Conservation (phyloP, 495 filamentous ascomycete genomes). For the Penicillium bovifimosum region DNA sequence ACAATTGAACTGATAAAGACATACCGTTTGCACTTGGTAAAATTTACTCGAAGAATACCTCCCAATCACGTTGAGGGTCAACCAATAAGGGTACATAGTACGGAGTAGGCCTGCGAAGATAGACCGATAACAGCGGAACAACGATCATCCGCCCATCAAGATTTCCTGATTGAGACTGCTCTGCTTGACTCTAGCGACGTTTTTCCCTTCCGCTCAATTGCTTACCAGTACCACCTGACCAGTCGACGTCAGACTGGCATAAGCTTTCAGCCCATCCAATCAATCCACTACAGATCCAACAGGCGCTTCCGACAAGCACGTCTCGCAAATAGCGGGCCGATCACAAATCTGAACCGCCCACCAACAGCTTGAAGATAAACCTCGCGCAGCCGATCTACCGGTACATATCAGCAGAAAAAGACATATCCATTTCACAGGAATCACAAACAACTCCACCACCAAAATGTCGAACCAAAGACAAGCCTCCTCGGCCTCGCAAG, state of each 20-base stretch:
- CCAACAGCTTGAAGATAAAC: neutral
- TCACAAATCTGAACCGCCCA: slow-evolving; percentile 1
- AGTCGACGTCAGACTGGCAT: neutral
- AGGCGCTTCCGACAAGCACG: neutral
- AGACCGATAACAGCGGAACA: slow-evolving; percentile 23
- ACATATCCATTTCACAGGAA: too few species aligned
- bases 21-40: neutral
- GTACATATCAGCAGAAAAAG: neutral
- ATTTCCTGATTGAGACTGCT: slow-evolving; percentile 36
- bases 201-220: slow-evolving; percentile 14
- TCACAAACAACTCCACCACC: neutral
- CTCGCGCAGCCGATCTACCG: neutral
- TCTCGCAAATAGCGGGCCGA: slow-evolving; percentile 4
- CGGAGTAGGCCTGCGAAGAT: too few species aligned
- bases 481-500: slow-evolving; percentile 43
- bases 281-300: neutral
- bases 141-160: slow-evolving; percentile 29
- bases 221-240: neutral
- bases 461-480: slow-evolving; percentile 40
- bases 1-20: neutral
- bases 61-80: too few species aligned
- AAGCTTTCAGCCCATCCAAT: neutral
- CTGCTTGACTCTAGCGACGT: slow-evolving; percentile 1
- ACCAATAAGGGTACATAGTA: too few species aligned
- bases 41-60: neutral